Evolutionary conservation across 2,329 filamentous ascomycete species (phyloP).

Genomic region (Calonectria hongkongensis): DNA sequence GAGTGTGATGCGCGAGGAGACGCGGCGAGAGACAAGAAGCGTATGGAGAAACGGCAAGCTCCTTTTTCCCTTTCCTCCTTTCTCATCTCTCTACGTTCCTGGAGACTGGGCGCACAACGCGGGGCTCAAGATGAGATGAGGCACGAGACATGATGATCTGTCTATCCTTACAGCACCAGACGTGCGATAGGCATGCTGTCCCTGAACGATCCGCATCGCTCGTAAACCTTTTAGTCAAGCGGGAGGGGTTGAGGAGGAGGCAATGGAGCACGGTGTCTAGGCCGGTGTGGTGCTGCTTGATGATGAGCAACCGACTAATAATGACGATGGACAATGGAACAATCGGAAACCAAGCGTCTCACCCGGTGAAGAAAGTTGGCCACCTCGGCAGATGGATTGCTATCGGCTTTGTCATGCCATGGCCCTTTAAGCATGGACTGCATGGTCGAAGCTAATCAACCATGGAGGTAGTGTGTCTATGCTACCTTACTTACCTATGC

Average conservation of each 20-base stretch:
- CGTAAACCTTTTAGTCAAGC: constrained; percentile 28
- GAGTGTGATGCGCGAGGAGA: constrained; percentile 36
- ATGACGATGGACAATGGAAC: constrained; percentile 49
- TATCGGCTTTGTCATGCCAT: constrained; percentile 30
- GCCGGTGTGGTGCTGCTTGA: constrained; percentile 38
- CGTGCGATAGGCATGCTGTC: constrained; percentile 36
- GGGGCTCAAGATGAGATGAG: constrained; percentile 26
- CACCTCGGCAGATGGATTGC: constrained; percentile 33
- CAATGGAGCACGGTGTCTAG: constrained; percentile 30
- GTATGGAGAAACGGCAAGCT: constrained; percentile 21
- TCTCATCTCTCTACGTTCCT: constrained; percentile 24
- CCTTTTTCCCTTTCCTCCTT: constrained; percentile 14
- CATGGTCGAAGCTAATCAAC: constrained; percentile 39
- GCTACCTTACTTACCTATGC: constrained; percentile 24
- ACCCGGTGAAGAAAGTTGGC: constrained; percentile 29
- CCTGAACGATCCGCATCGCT: constrained; percentile 35
- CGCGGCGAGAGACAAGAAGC: constrained; percentile 31
- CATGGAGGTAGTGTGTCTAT: constrained; percentile 29
- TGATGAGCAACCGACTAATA: constrained; percentile 53
- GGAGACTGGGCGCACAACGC: constrained; percentile 17
- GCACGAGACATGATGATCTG: constrained; percentile 36
- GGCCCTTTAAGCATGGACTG: constrained; percentile 39
- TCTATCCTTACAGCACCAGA: constrained; percentile 33
- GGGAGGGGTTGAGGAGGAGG: constrained; percentile 8
- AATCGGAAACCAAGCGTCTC: constrained; percentile 33